Conservation (phyloP, 1,284 basidiomycete genomes). For the Rhodotorula mucilaginosa region DNA sequence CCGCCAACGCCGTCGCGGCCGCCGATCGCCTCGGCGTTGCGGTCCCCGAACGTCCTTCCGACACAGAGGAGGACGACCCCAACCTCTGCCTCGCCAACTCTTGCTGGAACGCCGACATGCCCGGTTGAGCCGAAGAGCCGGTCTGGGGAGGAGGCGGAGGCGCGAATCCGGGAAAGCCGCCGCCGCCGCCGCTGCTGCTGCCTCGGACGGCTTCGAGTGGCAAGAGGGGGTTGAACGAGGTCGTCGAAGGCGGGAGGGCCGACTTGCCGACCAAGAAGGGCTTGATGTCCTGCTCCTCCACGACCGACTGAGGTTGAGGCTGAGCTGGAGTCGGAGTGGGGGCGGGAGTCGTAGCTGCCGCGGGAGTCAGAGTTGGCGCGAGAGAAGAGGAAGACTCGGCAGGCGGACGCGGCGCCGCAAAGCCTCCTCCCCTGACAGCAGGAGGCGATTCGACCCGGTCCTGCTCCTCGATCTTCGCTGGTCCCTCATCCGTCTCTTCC, state of each 20-base stretch:
- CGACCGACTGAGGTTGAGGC: no score
- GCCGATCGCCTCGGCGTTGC: conserved; percentile 19
- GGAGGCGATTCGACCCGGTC: background rate
- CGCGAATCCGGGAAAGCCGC: background rate
- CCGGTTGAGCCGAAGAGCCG: background rate
- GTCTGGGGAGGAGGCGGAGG: background rate
- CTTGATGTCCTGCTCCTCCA: background rate
- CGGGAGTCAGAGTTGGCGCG: no score
- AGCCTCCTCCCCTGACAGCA: background rate
- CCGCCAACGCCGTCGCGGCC: conserved; percentile 19
- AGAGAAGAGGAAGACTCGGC: background rate
- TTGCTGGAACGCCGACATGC: conserved; percentile 9
- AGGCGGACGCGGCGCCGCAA: background rate
- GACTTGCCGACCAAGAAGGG: background rate
- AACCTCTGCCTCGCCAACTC: background rate
- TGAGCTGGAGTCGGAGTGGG: no score
- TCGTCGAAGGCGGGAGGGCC: background rate
- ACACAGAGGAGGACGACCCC: background rate
- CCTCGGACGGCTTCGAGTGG: background rate
- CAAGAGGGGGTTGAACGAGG: background rate
- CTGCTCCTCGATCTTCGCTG: background rate
- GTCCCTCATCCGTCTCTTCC: conserved; percentile 4
- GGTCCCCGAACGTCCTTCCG: conserved; percentile 2
- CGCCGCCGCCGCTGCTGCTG: background rate
- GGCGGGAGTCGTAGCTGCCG: no score